phyloP scores from a whole-genome alignment of 2,329 filamentous ascomycete genomes.

The Cucurbitaria berberidis region DNA sequence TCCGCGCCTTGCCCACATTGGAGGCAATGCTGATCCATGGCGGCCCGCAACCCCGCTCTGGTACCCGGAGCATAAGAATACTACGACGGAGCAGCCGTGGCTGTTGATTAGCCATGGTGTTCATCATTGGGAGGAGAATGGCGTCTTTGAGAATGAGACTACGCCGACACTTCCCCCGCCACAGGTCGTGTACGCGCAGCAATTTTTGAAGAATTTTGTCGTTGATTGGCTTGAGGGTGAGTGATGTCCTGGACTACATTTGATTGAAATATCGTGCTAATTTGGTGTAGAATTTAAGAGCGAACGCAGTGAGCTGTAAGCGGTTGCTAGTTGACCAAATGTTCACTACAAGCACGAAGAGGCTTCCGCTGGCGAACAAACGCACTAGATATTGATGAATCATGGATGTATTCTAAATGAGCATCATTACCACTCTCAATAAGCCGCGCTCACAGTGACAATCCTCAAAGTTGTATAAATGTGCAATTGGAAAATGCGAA shows the following conservation, averaged over 20 bases:
- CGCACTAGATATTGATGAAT: too few species aligned
- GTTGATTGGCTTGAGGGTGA: slow-evolving; percentile 66
- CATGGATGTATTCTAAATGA: too few species aligned
- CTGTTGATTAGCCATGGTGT: slow-evolving; percentile 76
- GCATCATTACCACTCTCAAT: too few species aligned
- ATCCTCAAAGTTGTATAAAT: too few species aligned
- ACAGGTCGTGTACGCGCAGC: slow-evolving; percentile 65
- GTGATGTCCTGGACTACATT: neutral
- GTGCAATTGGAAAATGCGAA: too few species aligned
- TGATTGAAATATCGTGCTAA: neutral
- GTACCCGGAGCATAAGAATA: slow-evolving; percentile 63
- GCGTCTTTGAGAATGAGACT: slow-evolving; percentile 68
- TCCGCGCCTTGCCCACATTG: slow-evolving; percentile 76
- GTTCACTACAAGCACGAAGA: too few species aligned
- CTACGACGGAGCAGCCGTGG: slow-evolving; percentile 70
- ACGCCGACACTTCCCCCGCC: slow-evolving; percentile 63
- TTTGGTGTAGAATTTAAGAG: slow-evolving; percentile 13
- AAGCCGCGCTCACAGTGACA: too few species aligned
- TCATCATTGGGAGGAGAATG: slow-evolving; percentile 82
- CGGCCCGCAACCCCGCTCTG: slow-evolving; percentile 74
- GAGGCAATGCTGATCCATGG: slow-evolving; percentile 83
- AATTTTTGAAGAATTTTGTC: slow-evolving; percentile 66
- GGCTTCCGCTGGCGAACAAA: too few species aligned
- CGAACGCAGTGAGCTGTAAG: slow-evolving; percentile 13
- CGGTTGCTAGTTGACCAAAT: neutral